Conservation (phyloP, 164 flowering plant species). For the Euptelea pleiosperma region DNA sequence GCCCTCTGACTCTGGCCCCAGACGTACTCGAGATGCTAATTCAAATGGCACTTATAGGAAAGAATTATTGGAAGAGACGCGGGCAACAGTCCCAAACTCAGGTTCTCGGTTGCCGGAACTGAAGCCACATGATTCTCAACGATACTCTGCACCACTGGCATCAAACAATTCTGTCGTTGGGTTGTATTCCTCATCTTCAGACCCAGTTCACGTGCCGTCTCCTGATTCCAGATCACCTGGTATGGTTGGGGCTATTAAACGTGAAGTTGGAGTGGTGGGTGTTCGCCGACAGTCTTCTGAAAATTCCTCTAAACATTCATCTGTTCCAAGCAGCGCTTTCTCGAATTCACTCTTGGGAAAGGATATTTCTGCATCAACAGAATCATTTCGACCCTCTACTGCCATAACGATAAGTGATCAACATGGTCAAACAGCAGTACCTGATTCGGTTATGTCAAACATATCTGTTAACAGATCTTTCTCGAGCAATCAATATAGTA, state of each 20-base stretch:
- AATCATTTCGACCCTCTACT: slow-evolving; percentile 36
- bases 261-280: slow-evolving; percentile 95
- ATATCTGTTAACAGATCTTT: slow-evolving; percentile 39
- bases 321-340: slow-evolving; percentile 39
- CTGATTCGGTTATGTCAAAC: slow-evolving; percentile 37
- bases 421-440: slow-evolving; percentile 27
- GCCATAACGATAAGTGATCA: slow-evolving; percentile 45
- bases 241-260: slow-evolving; percentile 77
- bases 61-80: slow-evolving; percentile 34
- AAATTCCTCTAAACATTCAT: slow-evolving; percentile 38
- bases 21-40: slow-evolving; percentile 32
- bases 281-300: slow-evolving; percentile 58
- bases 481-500: slow-evolving; percentile 41
- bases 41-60: slow-evolving; percentile 33
- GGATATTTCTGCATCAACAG: slow-evolving; percentile 35
- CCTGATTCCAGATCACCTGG: slow-evolving; percentile 70
- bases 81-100: slow-evolving; percentile 25
- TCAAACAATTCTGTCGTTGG: slow-evolving; percentile 64
- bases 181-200: slow-evolving; percentile 84
- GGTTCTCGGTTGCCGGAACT: slow-evolving; percentile 27
- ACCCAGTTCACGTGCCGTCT: slow-evolving; percentile 98
- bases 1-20: slow-evolving; percentile 28
- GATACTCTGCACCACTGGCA: slow-evolving; percentile 32
- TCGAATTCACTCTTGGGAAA: slow-evolving; percentile 35
- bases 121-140: slow-evolving; percentile 34